A percentile compares a stretch with the other conserved stretches of the same genome.
phyloP scores from a whole-genome alignment of 345 rosid species.

The Heritiera fomes region DNA sequence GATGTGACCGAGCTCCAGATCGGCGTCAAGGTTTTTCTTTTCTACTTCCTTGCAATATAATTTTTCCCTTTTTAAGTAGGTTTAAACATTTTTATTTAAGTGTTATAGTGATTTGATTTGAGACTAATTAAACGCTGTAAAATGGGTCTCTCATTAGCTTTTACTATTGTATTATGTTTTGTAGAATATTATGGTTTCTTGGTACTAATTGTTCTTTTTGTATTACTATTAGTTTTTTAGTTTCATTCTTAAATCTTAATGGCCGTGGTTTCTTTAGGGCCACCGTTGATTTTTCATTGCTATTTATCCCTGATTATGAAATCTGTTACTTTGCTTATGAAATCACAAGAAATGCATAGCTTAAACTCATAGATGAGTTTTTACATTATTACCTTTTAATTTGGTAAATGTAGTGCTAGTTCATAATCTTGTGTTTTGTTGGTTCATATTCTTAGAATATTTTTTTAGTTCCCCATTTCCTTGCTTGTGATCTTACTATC shows the following conservation, averaged over 20 bases:
- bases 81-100: not conserved
- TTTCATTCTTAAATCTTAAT: not conserved
- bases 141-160: not conserved
- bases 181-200: not conserved
- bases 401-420: not conserved
- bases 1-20: slow-evolving; percentile 93
- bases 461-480: not conserved
- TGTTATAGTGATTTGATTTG: not conserved
- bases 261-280: not conserved
- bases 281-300: not conserved
- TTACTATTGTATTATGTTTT: not conserved
- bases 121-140: not conserved
- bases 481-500: not conserved
- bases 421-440: not conserved
- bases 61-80: not conserved
- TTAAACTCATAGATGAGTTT: not conserved
- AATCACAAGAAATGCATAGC: not conserved
- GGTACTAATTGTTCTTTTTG: not conserved
- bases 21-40: slow-evolving; percentile 71
- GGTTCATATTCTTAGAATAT: not conserved
- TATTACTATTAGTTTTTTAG: not conserved
- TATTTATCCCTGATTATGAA: not conserved
- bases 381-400: not conserved
- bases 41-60: not conserved
- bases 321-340: not conserved